Conservation (phyloP, 2,329 filamentous ascomycete genomes). For the Cladosporium austrohemisphaericum region DNA sequence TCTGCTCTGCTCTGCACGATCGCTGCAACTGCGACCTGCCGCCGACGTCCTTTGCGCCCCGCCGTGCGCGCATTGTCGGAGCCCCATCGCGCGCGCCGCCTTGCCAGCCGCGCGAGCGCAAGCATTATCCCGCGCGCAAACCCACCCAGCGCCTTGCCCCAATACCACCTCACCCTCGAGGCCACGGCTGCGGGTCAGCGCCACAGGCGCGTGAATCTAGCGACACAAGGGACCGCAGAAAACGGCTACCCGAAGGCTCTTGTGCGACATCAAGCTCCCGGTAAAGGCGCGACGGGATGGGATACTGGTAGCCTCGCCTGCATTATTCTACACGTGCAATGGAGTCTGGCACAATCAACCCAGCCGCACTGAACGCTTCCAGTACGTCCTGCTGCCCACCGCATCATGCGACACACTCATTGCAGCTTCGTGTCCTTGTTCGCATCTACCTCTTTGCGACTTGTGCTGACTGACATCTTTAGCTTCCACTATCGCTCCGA, state of each 20-base stretch:
- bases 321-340: slow-evolving; percentile 31
- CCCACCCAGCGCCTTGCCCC: no score
- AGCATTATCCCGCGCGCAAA: not conserved
- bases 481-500: slow-evolving; percentile 46
- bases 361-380: slow-evolving; percentile 76
- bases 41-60: not conserved
- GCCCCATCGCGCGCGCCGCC: slow-evolving; percentile 4
- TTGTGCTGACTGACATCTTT: slow-evolving; percentile 23
- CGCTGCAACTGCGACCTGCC: not conserved
- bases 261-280: slow-evolving; percentile 13
- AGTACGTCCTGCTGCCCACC: slow-evolving; percentile 48
- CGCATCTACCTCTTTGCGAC: slow-evolving; percentile 7
- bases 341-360: slow-evolving; percentile 85
- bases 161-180: slow-evolving; percentile 1
- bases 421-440: not conserved
- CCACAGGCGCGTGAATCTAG: slow-evolving; percentile 13
- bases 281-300: slow-evolving; percentile 28
- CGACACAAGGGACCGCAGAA: slow-evolving; percentile 14
- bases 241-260: slow-evolving; percentile 4
- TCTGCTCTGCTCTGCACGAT: slow-evolving; percentile 4
- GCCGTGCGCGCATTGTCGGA: slow-evolving; percentile 4
- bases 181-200: slow-evolving; percentile 13
- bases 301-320: slow-evolving; percentile 34
- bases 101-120: not conserved
- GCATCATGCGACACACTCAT: slow-evolving; percentile 9